A percentile compares a stretch with the other conserved stretches of the same genome.
phyloP scores from a whole-genome alignment of 495 filamentous ascomycete species.

The Amorphotheca resinae region DNA sequence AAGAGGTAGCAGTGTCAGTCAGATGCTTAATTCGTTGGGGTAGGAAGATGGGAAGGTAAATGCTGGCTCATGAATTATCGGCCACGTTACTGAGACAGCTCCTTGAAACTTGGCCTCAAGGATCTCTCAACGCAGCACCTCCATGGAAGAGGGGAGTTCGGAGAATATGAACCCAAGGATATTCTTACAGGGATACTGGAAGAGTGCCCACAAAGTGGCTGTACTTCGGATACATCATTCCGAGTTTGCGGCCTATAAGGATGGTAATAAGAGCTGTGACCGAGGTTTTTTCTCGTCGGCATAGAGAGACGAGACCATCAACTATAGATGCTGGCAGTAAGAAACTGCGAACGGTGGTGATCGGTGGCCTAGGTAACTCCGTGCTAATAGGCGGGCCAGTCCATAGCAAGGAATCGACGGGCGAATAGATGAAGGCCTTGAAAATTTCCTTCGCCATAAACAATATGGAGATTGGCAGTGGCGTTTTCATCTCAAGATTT shows the following conservation, averaged over 20 bases:
- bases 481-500: conserved; percentile 1
- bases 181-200: conserved; percentile 1
- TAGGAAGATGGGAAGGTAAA: too few relatives aligned
- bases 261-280: background rate
- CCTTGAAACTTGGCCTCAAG: too few relatives aligned
- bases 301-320: background rate
- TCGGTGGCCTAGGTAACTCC: background rate
- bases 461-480: background rate
- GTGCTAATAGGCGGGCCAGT: background rate
- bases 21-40: too few relatives aligned
- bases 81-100: too few relatives aligned
- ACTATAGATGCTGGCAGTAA: background rate
- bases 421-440: conserved; percentile 1
- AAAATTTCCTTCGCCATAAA: background rate
- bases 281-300: conserved; percentile 1
- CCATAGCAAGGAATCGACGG: background rate
- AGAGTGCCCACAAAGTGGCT: background rate
- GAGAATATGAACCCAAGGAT: too few relatives aligned
- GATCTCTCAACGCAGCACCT: too few relatives aligned
- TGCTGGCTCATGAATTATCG: too few relatives aligned
- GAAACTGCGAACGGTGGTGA: background rate
- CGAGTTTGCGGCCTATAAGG: background rate
- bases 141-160: too few relatives aligned
- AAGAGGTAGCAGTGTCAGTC: too few relatives aligned
- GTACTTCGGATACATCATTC: conserved; percentile 1